Percentiles rank a stretch among this genome's conserved stretches.
These are phyloP conservation scores for Fusarium nygamai DNA, from an alignment of 2,329 filamentous ascomycete species.

Conservation along the genomic window DNA sequence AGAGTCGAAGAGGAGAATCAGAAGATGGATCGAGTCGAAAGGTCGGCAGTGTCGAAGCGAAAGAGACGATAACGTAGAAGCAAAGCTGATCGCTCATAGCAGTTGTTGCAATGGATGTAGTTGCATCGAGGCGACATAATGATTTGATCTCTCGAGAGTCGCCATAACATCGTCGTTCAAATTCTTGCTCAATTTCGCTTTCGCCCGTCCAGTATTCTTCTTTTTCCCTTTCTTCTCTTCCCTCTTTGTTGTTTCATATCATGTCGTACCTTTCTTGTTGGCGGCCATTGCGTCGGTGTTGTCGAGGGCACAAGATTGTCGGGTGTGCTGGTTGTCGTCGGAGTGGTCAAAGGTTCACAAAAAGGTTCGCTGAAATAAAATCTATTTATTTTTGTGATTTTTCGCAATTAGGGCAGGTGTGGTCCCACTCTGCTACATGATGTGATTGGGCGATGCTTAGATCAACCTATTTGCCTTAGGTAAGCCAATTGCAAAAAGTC, in stretches of 20 bases:
- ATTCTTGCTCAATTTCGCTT: slow-evolving; percentile 21
- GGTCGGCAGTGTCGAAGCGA: slow-evolving; percentile 15
- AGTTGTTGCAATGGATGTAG: background rate
- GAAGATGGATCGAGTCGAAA: slow-evolving; percentile 12
- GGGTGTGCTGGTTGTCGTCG: slow-evolving; percentile 43
- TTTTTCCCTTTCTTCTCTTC: slow-evolving; percentile 8
- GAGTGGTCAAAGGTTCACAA: slow-evolving; percentile 31
- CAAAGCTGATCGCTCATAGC: background rate
- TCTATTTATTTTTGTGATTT: slow-evolving; percentile 2
- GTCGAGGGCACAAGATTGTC: slow-evolving; percentile 40
- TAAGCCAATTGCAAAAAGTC: background rate
- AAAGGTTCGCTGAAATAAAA: slow-evolving; percentile 1
- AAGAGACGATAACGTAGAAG: background rate
- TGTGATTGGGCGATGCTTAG: background rate
- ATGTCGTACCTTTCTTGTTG: slow-evolving; percentile 61
- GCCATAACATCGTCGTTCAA: slow-evolving; percentile 3
- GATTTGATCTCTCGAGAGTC: slow-evolving; percentile 9
- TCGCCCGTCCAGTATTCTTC: background rate
- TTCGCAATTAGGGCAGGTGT: slow-evolving; percentile 35
- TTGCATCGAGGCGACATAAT: slow-evolving; percentile 11
- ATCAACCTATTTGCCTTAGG: background rate
- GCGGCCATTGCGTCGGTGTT: slow-evolving; percentile 47
- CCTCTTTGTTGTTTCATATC: slow-evolving; percentile 34
- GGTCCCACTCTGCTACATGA: background rate
- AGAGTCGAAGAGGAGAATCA: slow-evolving; percentile 3